phyloP scores from a whole-genome alignment of 352 stramenopile species.

The Aphanomyces euteiches region DNA sequence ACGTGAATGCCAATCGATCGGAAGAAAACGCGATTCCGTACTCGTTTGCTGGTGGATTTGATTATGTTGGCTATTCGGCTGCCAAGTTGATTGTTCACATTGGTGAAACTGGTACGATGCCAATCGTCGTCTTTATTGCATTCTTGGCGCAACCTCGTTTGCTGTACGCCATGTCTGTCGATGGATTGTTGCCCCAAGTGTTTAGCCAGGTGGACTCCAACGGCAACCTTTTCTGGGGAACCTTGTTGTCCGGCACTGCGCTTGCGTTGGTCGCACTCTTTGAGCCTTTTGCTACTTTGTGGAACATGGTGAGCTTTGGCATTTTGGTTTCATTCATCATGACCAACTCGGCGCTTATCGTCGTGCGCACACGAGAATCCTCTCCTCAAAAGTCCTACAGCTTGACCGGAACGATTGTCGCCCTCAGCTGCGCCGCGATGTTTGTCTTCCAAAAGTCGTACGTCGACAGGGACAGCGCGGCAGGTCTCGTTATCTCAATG shows the following conservation, averaged over 20 bases:
- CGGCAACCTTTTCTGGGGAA: conserved; percentile 77
- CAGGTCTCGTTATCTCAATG: conserved; percentile 35
- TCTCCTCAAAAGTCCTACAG: conserved; percentile 44
- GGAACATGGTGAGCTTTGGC: conserved; percentile 86
- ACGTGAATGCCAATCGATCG: background rate
- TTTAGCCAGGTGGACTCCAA: conserved; percentile 84
- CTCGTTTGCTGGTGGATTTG: conserved; percentile 36
- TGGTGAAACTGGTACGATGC: conserved; percentile 88
- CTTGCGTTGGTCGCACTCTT: conserved; percentile 68
- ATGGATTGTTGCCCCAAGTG: conserved; percentile 89
- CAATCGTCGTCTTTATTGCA: conserved; percentile 90
- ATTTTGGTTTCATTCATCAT: conserved; percentile 90
- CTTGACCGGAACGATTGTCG: conserved; percentile 43
- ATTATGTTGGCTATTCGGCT: conserved; percentile 34
- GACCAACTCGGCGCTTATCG: conserved; percentile 68
- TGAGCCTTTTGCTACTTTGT: conserved; percentile 71
- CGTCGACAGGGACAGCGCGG: conserved; percentile 37
- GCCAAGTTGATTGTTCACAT: conserved; percentile 48
- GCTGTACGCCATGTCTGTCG: conserved; percentile 89
- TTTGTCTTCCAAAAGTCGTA: conserved; percentile 75
- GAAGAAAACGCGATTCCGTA: background rate
- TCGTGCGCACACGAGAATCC: conserved; percentile 63
- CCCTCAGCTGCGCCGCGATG: conserved; percentile 38
- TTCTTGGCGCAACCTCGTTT: conserved; percentile 92
- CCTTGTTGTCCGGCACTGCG: conserved; percentile 55